phyloP scores from a whole-genome alignment of 225 moss, liverwort and hornwort species.

The Takakia lepidozioides region DNA sequence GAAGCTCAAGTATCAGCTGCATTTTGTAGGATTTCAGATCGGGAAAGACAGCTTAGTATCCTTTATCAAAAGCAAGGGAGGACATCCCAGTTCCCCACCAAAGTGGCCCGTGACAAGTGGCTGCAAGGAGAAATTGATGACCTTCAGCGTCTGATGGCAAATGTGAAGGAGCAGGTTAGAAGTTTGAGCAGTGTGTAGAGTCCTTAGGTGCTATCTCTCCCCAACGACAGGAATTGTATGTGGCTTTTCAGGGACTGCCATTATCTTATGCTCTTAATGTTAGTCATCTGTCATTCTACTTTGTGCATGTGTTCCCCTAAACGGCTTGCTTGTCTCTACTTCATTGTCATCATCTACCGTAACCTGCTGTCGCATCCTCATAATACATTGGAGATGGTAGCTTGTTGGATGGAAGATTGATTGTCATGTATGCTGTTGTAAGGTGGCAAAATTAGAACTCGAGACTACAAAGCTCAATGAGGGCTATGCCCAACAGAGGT shows the following conservation, averaged over 20 bases:
- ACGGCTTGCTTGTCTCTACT: not conserved
- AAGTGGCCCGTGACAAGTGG: conserved; percentile 79
- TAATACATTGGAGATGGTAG: not conserved
- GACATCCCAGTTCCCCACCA: conserved; percentile 74
- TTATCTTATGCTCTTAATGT: conserved; percentile 3
- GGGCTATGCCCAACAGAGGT: conserved; percentile 51
- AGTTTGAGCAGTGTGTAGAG: too few relatives aligned
- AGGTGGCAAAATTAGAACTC: conserved; percentile 33
- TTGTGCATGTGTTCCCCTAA: not conserved
- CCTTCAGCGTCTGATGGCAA: conserved; percentile 55
- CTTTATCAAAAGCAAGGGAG: conserved; percentile 95
- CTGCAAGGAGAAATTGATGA: conserved; percentile 78
- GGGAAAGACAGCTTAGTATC: conserved; percentile 87
- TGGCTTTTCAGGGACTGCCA: not conserved
- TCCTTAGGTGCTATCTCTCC: too few relatives aligned
- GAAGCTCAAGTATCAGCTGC: not conserved
- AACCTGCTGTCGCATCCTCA: too few relatives aligned
- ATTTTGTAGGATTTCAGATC: conserved; percentile 64
- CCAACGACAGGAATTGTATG: not conserved
- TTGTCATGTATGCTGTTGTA: not conserved
- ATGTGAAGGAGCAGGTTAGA: conserved; percentile 64
- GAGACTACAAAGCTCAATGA: conserved; percentile 68
- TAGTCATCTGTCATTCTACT: not conserved
- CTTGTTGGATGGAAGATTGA: not conserved
- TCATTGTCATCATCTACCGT: too few relatives aligned